A percentile compares a stretch with the other conserved stretches of the same genome.
Evolutionary conservation across 2,329 filamentous ascomycete genomes (phyloP).

Genomic region (Dactylellina sp.): DNA sequence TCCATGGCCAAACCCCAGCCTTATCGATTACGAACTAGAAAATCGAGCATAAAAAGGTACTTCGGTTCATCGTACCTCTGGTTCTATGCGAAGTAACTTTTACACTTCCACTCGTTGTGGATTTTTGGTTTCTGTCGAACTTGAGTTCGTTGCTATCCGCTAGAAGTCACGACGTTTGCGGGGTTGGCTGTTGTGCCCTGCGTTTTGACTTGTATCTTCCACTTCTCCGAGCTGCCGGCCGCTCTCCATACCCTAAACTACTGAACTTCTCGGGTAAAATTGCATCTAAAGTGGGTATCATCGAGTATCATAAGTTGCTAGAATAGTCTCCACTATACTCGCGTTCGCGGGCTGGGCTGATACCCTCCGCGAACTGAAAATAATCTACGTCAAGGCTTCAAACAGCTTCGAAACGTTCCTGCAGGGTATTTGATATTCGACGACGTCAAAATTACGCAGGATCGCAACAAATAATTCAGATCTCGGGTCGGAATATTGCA

Average conservation of each 20-base stretch:
- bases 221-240: slow-evolving; percentile 36
- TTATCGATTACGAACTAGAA: too few species aligned
- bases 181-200: slow-evolving; percentile 20
- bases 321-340: slow-evolving; percentile 18
- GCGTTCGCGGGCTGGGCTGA: slow-evolving; percentile 29
- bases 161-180: background rate
- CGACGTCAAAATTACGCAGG: slow-evolving; percentile 25
- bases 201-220: background rate
- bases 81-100: too few species aligned
- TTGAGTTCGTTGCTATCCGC: background rate
- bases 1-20: too few species aligned
- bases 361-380: slow-evolving; percentile 22
- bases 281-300: slow-evolving; percentile 12
- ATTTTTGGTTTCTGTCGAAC: background rate
- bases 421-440: slow-evolving; percentile 23
- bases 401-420: slow-evolving; percentile 19
- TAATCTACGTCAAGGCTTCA: slow-evolving; percentile 19
- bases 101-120: too few species aligned
- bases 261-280: slow-evolving; percentile 11
- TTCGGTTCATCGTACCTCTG: too few species aligned
- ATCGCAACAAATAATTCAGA: slow-evolving; percentile 19
- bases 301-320: slow-evolving; percentile 13
- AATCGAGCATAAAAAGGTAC: too few species aligned
- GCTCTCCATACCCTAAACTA: slow-evolving; percentile 24
- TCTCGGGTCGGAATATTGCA: slow-evolving; percentile 28